A percentile compares a stretch with the other conserved stretches of the same genome.
Conservation (phyloP, 1,139 yeast genomes). For the Blastobotrys buckinghamii region DNA sequence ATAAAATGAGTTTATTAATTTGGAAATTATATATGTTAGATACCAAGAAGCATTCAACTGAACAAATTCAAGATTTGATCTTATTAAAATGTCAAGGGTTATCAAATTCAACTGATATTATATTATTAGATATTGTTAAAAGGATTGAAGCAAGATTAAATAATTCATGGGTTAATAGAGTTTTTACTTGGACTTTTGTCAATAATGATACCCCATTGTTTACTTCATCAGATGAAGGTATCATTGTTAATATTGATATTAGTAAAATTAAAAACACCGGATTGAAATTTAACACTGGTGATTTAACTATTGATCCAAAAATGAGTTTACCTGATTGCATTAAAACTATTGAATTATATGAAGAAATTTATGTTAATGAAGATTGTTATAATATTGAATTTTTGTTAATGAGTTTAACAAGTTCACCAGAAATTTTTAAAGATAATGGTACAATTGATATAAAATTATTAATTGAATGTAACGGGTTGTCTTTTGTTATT, state of each 20-base stretch:
- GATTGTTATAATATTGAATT: slow-evolving; percentile 28
- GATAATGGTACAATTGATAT: slow-evolving; percentile 41
- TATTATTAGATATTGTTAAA: slow-evolving; percentile 51
- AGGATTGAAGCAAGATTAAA: slow-evolving; percentile 49
- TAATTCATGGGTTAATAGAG: slow-evolving; percentile 51
- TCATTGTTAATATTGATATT: slow-evolving; percentile 53
- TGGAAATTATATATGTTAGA: slow-evolving; percentile 36
- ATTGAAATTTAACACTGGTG: slow-evolving; percentile 31
- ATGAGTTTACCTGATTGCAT: slow-evolving; percentile 3
- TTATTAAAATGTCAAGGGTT: slow-evolving; percentile 59
- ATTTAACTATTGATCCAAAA: slow-evolving; percentile 8
- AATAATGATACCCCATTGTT: slow-evolving; percentile 22
- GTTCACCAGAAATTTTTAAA: slow-evolving; percentile 26
- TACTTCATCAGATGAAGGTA: slow-evolving; percentile 40
- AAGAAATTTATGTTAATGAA: neutral
- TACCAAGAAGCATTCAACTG: slow-evolving; percentile 43
- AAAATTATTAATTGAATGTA: slow-evolving; percentile 52
- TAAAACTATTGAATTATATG: slow-evolving; percentile 7
- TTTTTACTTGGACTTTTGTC: slow-evolving; percentile 61
- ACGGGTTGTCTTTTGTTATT: slow-evolving; percentile 52
- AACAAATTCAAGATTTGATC: slow-evolving; percentile 43
- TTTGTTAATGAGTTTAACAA: slow-evolving; percentile 26
- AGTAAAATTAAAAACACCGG: slow-evolving; percentile 47
- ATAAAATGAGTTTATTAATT: slow-evolving; percentile 18
- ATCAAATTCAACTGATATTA: slow-evolving; percentile 50